Evolutionary conservation across 352 stramenopile genomes (phyloP).

Genomic region (Pythium pectinolyticum): DNA sequence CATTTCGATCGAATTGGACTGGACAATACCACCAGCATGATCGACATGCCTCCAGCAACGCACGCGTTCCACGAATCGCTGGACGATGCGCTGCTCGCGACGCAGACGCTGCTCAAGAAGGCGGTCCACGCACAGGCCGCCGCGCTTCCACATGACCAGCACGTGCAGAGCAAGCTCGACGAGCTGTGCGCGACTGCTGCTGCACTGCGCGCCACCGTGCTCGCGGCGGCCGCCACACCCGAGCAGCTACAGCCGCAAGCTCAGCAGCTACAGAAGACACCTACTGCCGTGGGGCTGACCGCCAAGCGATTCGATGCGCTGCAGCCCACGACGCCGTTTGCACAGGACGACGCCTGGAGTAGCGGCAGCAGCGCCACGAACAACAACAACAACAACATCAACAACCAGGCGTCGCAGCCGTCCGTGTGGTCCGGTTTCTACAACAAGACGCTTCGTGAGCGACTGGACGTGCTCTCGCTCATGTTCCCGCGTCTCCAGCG

Average conservation of each 20-base stretch:
- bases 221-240: constrained; percentile 1
- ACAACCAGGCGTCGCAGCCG: constrained; percentile 43
- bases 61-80: constrained; percentile 22
- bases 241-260: not conserved
- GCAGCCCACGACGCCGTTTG: constrained; percentile 39
- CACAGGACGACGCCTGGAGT: constrained; percentile 26
- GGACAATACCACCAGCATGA: not conserved
- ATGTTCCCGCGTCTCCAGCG: constrained; percentile 76
- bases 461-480: constrained; percentile 79
- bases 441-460: constrained; percentile 86
- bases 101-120: constrained; percentile 20
- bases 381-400: not conserved
- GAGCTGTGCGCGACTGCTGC: constrained; percentile 20
- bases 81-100: constrained; percentile 24
- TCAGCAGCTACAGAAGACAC: constrained; percentile 2
- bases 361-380: not conserved
- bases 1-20: too few relatives aligned
- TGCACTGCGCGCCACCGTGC: constrained; percentile 33
- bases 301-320: constrained; percentile 54
- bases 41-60: constrained; percentile 4
- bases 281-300: not conserved
- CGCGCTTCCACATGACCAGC: not conserved
- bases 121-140: constrained; percentile 1
- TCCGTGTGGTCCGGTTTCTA: constrained; percentile 88
- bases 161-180: constrained; percentile 19